These are phyloP conservation scores for Pachyrhizus erosus DNA, from an alignment of 306 rosid species.

Conservation along the genomic window DNA sequence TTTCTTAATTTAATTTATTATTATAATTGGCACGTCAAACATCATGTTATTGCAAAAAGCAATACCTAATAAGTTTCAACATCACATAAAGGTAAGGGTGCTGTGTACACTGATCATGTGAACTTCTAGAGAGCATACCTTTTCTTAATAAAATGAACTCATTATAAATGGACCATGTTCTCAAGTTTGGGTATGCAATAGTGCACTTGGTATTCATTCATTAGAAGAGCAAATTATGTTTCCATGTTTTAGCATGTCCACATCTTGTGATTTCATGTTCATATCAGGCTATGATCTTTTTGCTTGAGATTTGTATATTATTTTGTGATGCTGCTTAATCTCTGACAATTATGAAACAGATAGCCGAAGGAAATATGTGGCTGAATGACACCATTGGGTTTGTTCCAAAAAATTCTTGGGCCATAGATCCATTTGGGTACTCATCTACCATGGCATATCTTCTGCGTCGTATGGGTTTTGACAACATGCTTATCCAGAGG, in stretches of 20 bases:
- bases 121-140: background rate
- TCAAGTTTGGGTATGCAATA: background rate
- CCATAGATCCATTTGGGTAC: slow-evolving; percentile 99
- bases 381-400: slow-evolving; percentile 89
- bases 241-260: background rate
- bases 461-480: slow-evolving; percentile 99
- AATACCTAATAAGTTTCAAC: background rate
- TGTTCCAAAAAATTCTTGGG: slow-evolving; percentile 97
- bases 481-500: slow-evolving; percentile 98
- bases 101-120: slow-evolving; percentile 5
- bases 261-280: slow-evolving; percentile 30
- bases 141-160: background rate
- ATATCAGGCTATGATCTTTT: slow-evolving; percentile 7
- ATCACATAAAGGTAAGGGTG: background rate
- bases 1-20: background rate
- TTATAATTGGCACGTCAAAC: background rate
- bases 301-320: slow-evolving; percentile 26
- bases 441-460: slow-evolving; percentile 99
- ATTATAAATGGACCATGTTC: background rate
- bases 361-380: slow-evolving; percentile 95
- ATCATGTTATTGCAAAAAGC: slow-evolving; percentile 11
- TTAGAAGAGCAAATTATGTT: slow-evolving; percentile 16
- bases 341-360: slow-evolving; percentile 61
- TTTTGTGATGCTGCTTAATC: slow-evolving; percentile 38
- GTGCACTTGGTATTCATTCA: background rate